Evolutionary conservation across 192 early-diverging fungal species (phyloP), one percentile per base, ranked within the genome.

Genomic region (Coemansia reversa): DNA sequence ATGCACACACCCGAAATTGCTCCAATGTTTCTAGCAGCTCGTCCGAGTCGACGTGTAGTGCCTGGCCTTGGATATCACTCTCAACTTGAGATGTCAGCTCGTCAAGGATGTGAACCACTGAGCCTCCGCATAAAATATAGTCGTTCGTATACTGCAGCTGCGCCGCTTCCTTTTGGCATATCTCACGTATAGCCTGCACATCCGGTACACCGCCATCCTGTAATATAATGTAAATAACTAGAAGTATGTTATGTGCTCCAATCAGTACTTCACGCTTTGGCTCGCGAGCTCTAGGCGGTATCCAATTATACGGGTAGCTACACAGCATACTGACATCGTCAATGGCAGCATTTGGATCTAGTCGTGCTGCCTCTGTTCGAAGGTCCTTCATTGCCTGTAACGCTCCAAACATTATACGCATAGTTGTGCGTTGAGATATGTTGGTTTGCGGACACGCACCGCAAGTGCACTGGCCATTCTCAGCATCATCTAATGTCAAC

Each of bases 21-120:
- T 76, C 63, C 19, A 81, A 60, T 7, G 55, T 27, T 48, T 76
- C 74, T 5, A 61, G 35, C 54, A 76, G 53, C 0, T 76, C 74
- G 0, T 81, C 74, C 0, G 67, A 35, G 28, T 81, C 79, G 5
- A 73, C 59, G 27, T 75, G 24, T 27, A 58, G 52, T 2, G 72
- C 72, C 27, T 75, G 69, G 52, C 77, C 72, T 7, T 63, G 33
- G 30, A 80, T 22, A 58, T 80, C 77, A 2, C 35, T 58, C 47
- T 80, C 77, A 6, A 80, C 72, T 55, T 80, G 77, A 14, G 30
- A 50, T 24, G 77, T 75, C 62, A 80, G 62, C 59, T 80, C 72
- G 3, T 56, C 30, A 39, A 75, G 49, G 33, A 80, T 65, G 32
- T 80, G 57, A 39, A 39, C 14, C 24, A 80, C 69, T 3, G 77